Evolutionary conservation across 106 monocot species (phyloP).

Genomic region (Platanthera zijinensis): DNA sequence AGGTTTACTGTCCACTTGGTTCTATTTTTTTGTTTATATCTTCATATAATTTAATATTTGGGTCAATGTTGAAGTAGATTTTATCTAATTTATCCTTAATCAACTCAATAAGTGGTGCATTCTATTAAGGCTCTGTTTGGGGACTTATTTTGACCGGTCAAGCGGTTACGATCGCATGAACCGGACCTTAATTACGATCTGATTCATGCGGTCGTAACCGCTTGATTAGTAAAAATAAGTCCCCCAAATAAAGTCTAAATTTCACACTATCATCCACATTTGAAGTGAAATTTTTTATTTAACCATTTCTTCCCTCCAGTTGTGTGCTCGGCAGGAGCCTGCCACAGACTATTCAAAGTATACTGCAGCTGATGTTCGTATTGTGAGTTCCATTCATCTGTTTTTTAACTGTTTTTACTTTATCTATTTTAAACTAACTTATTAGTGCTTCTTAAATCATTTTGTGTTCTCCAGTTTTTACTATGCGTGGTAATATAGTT

Average conservation of each 20-base stretch:
- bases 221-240: too few relatives aligned
- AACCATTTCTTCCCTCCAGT: constrained; percentile 23
- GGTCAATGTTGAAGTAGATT: not conserved
- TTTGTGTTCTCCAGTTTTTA: not conserved
- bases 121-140: too few relatives aligned
- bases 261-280: not conserved
- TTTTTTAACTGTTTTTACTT: not conserved
- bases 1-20: constrained; percentile 16
- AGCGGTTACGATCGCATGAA: too few relatives aligned
- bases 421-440: not conserved
- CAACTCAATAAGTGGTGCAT: not conserved
- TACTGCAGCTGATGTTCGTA: constrained; percentile 81
- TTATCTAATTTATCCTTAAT: not conserved
- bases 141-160: too few relatives aligned
- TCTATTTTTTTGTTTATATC: not conserved
- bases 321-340: constrained; percentile 51
- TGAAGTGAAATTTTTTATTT: not conserved
- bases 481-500: not conserved
- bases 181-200: too few relatives aligned
- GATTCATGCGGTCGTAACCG: too few relatives aligned
- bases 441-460: not conserved
- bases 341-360: constrained; percentile 54
- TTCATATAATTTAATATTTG: not conserved
- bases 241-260: too few relatives aligned
- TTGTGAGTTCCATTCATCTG: constrained; percentile 11